A percentile compares a stretch with the other conserved stretches of the same genome.
Conservation (phyloP, 2,329 filamentous ascomycete species). For the Aspergillus pseudotamarii region DNA sequence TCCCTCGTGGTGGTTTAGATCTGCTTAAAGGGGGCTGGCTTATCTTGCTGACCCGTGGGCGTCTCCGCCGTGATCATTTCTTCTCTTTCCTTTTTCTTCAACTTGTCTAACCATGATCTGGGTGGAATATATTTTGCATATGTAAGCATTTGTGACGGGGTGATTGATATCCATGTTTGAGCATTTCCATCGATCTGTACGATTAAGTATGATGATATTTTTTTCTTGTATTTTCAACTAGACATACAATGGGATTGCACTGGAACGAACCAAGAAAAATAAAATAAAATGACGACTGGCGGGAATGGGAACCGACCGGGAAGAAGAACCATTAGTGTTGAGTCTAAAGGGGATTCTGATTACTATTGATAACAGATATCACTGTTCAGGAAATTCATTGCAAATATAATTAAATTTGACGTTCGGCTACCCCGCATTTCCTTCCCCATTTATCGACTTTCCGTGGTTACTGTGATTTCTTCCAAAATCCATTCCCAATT, state of each 20-base stretch:
- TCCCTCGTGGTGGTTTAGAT: neutral
- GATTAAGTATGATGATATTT: too few relatives aligned
- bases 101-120: neutral
- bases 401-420: constrained; percentile 3
- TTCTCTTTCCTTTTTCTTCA: neutral
- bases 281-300: neutral
- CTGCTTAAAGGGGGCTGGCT: neutral
- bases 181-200: neutral
- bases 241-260: neutral
- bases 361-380: constrained; percentile 23
- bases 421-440: constrained; percentile 33
- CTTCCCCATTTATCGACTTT: constrained; percentile 6
- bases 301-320: neutral
- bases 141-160: neutral
- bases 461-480: neutral
- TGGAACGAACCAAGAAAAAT: neutral
- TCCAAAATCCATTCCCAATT: neutral
- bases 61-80: neutral
- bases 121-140: neutral
- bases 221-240: neutral
- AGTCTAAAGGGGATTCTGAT: constrained; percentile 17
- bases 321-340: neutral
- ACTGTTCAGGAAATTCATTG: neutral
- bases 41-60: neutral
- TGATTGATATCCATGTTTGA: neutral